Evolutionary conservation across 305 asterid species (phyloP).

Genomic region (Solanum hybrid): DNA sequence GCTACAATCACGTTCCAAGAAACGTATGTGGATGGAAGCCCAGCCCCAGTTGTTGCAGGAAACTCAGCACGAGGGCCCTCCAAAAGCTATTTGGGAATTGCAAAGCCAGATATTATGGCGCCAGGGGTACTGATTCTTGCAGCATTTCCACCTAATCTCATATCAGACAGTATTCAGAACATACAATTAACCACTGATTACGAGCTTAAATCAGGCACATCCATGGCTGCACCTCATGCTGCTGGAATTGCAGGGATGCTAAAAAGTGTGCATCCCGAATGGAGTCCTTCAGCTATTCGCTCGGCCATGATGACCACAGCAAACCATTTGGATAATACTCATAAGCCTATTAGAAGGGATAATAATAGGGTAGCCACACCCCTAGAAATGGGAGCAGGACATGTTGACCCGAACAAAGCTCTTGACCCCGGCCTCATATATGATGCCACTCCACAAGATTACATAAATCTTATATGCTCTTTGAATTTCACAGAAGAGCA

Average conservation of each 20-base stretch:
- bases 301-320: conserved; percentile 19
- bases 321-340: not conserved
- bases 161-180: not conserved
- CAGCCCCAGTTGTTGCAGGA: not conserved
- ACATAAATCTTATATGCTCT: conserved; percentile 15
- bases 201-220: conserved; percentile 3
- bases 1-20: not conserved
- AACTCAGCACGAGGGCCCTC: conserved; percentile 26
- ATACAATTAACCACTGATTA: not conserved
- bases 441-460: conserved; percentile 14
- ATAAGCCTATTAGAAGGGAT: conserved; percentile 6
- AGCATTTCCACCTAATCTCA: conserved; percentile 16
- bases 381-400: conserved; percentile 17
- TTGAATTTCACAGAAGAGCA: conserved; percentile 9
- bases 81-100: conserved; percentile 12
- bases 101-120: conserved; percentile 39
- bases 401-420: conserved; percentile 12
- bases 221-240: conserved; percentile 22
- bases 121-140: conserved; percentile 30
- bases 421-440: conserved; percentile 20
- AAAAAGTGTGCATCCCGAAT: conserved; percentile 13
- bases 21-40: not conserved
- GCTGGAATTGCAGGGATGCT: conserved; percentile 18
- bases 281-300: conserved; percentile 20
- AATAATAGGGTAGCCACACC: conserved; percentile 6